These are phyloP conservation scores for Lodderomyces beijingensis DNA, from an alignment of 1,139 yeast species.

Conservation along the genomic window DNA sequence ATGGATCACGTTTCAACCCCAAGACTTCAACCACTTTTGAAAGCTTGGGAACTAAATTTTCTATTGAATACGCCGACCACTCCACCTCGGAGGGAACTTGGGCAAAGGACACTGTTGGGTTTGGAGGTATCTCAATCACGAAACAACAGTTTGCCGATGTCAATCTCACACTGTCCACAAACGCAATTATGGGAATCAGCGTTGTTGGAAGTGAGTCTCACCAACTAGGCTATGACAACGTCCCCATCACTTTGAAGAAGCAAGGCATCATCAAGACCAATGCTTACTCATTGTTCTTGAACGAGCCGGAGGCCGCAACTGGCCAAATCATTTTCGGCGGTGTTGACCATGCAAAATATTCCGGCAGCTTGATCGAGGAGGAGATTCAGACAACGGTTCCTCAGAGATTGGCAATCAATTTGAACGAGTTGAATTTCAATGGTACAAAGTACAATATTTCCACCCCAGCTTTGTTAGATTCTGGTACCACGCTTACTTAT, in stretches of 20 bases:
- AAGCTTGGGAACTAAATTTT: constrained; percentile 9
- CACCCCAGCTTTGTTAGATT: constrained; percentile 15
- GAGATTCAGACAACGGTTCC: constrained; percentile 6
- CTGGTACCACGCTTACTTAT: constrained; percentile 28
- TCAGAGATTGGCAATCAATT: constrained; percentile 5
- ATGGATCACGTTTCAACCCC: constrained; percentile 8
- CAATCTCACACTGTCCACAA: constrained; percentile 8
- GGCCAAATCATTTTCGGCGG: constrained; percentile 30
- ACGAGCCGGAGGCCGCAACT: constrained; percentile 16
- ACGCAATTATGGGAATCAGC: constrained; percentile 22
- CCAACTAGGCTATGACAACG: constrained; percentile 22
- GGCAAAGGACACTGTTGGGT: constrained; percentile 40
- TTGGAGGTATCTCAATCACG: constrained; percentile 12
- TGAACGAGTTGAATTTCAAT: constrained; percentile 3
- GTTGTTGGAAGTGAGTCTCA: constrained; percentile 11
- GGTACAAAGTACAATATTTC: constrained; percentile 1
- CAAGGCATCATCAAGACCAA: constrained; percentile 46
- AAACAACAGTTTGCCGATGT: constrained; percentile 17
- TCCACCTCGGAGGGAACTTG: constrained; percentile 46
- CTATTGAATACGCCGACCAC: constrained; percentile 12
- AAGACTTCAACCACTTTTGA: constrained; percentile 5
- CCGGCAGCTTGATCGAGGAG: constrained; percentile 16
- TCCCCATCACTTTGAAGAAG: constrained; percentile 25
- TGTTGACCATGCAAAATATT: constrained; percentile 23
- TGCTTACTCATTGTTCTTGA: constrained; percentile 34